phyloP scores from a whole-genome alignment of 768 basidiomycete species.

The Tephrocybe sp. region DNA sequence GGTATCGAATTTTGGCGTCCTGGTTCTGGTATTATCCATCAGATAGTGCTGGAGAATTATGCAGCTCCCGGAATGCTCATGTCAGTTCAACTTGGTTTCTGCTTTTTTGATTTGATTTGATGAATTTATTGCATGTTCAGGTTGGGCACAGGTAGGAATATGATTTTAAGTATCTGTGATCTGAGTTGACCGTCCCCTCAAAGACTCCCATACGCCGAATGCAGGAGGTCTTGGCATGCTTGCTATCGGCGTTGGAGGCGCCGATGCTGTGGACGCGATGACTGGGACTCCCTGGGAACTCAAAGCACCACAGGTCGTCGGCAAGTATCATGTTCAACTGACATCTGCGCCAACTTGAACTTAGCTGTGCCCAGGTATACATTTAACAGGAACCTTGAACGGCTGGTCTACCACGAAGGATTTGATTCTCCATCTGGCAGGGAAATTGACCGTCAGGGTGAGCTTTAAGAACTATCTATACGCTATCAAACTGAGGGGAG shows the following conservation, averaged over 20 bases:
- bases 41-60: slow-evolving; percentile 97
- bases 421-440: slow-evolving; percentile 91
- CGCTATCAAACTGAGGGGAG: slow-evolving; percentile 1
- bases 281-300: slow-evolving; percentile 98
- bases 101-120: slow-evolving; percentile 3
- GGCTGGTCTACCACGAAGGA: slow-evolving; percentile 98
- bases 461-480: slow-evolving; percentile 24
- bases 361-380: slow-evolving; percentile 67
- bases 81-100: slow-evolving; percentile 38
- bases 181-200: slow-evolving; percentile 1
- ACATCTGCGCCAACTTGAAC: not conserved
- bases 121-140: slow-evolving; percentile 33
- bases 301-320: slow-evolving; percentile 84
- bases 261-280: slow-evolving; percentile 97
- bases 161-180: not conserved
- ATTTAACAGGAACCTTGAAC: slow-evolving; percentile 80
- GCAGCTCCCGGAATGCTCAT: slow-evolving; percentile 94
- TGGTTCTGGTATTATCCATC: slow-evolving; percentile 96
- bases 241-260: slow-evolving; percentile 98
- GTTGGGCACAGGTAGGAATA: slow-evolving; percentile 72
- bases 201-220: slow-evolving; percentile 97
- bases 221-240: slow-evolving; percentile 96
- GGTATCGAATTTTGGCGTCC: slow-evolving; percentile 99
- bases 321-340: slow-evolving; percentile 36
- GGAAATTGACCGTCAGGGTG: slow-evolving; percentile 90